Evolutionary conservation across 1,284 basidiomycete genomes (phyloP).

Genomic region (Sporisorium iseilematis-ciliati): DNA sequence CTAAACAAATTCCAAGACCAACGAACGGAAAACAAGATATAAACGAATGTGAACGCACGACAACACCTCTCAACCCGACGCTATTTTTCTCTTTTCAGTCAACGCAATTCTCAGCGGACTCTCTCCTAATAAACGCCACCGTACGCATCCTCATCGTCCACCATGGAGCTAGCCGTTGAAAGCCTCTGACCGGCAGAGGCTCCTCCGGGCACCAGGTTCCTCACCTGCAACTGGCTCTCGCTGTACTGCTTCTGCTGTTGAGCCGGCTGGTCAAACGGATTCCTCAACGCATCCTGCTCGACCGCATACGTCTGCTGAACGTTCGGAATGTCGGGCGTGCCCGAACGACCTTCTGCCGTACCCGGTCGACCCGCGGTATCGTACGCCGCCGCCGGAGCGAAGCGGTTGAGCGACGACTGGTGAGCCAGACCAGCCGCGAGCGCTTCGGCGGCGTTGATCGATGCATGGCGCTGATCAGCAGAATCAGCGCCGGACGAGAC

Average conservation of each 20-base stretch:
- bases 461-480: slow-evolving; percentile 25
- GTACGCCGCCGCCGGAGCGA: slow-evolving; percentile 5
- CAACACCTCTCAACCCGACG: not conserved
- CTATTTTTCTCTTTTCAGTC: not conserved
- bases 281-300: slow-evolving; percentile 19
- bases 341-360: slow-evolving; percentile 49
- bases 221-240: slow-evolving; percentile 29
- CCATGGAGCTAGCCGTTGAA: slow-evolving; percentile 49
- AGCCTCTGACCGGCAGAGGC: slow-evolving; percentile 48
- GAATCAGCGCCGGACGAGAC: slow-evolving; percentile 17
- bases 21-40: not conserved
- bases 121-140: slow-evolving; percentile 58
- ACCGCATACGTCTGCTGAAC: slow-evolving; percentile 59
- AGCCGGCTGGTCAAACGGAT: slow-evolving; percentile 29
- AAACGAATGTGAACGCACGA: not conserved
- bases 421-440: slow-evolving; percentile 41
- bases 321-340: slow-evolving; percentile 62
- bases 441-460: slow-evolving; percentile 35
- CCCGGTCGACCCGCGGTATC: slow-evolving; percentile 51
- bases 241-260: slow-evolving; percentile 5
- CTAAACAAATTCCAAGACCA: not conserved
- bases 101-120: not conserved
- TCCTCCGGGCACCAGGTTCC: slow-evolving; percentile 40
- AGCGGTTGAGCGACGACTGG: slow-evolving; percentile 36
- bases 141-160: slow-evolving; percentile 56